A percentile compares a stretch with the other conserved stretches of the same genome.
Evolutionary conservation across 441 rosid genomes (phyloP).

Genomic region (Syzygium syzygioides): DNA sequence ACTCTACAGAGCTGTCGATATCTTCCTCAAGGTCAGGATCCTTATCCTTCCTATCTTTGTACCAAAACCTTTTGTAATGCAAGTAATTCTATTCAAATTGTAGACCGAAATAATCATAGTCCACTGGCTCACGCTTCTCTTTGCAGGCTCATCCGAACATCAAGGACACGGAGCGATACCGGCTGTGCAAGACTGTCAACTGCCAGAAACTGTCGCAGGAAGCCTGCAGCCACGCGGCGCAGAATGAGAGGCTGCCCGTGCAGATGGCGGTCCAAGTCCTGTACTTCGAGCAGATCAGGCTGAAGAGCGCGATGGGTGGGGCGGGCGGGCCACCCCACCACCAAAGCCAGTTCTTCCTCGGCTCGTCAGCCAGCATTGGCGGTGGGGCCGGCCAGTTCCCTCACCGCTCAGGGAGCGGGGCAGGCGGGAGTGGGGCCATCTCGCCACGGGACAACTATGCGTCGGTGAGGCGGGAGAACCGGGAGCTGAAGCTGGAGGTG

Average conservation of each 20-base stretch:
- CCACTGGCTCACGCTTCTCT: neutral
- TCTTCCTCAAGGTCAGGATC: slow-evolving; percentile 6
- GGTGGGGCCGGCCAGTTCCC: neutral
- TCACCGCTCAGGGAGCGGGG: slow-evolving; percentile 1
- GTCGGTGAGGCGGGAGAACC: slow-evolving; percentile 15
- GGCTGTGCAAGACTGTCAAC: slow-evolving; percentile 12
- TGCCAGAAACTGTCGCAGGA: slow-evolving; percentile 15
- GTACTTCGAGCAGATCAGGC: slow-evolving; percentile 15
- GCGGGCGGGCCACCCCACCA: neutral
- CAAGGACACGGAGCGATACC: slow-evolving; percentile 11
- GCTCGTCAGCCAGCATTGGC: neutral
- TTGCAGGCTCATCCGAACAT: slow-evolving; percentile 10
- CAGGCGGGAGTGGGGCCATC: slow-evolving; percentile 2
- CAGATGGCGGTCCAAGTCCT: slow-evolving; percentile 17
- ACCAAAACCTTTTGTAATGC: neutral
- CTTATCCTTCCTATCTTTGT: neutral
- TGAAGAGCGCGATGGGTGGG: slow-evolving; percentile 9
- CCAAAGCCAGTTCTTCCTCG: neutral
- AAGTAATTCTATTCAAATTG: neutral
- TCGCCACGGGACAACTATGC: slow-evolving; percentile 19
- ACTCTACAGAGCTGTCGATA: slow-evolving; percentile 12
- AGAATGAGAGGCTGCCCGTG: slow-evolving; percentile 16
- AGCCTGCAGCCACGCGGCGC: slow-evolving; percentile 15
- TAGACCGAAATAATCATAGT: neutral
- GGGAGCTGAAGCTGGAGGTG: slow-evolving; percentile 18